Evolutionary conservation across 495 filamentous ascomycete genomes (phyloP).

Genomic region (Aspergillus bridgeri): DNA sequence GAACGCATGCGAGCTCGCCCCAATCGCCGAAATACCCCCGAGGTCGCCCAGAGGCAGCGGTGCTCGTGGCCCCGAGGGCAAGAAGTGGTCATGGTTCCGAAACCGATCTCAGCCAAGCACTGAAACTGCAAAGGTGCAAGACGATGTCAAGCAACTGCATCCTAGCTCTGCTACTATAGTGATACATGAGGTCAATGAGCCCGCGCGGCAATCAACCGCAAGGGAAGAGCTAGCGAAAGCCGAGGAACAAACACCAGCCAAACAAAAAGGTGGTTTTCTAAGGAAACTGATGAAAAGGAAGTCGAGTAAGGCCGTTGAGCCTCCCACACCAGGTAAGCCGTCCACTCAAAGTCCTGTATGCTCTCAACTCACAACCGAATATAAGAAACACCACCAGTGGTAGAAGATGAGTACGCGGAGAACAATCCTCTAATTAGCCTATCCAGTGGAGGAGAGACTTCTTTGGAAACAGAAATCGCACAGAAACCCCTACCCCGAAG

Average conservation of each 20-base stretch:
- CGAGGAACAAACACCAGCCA: conserved; percentile 2
- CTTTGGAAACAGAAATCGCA: conserved; percentile 14
- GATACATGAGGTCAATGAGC: conserved; percentile 18
- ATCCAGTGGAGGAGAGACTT: conserved; percentile 16
- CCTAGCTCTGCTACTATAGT: conserved; percentile 28
- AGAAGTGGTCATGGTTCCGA: conserved; percentile 67
- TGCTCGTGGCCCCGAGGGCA: conserved; percentile 30
- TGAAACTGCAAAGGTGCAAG: conserved; percentile 17
- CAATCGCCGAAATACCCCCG: conserved; percentile 29
- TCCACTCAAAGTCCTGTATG: neutral
- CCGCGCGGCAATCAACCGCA: neutral
- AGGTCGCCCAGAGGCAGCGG: conserved; percentile 26
- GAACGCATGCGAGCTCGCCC: conserved; percentile 23
- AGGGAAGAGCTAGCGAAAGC: conserved; percentile 13
- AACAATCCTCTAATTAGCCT: conserved; percentile 5
- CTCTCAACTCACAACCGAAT: neutral
- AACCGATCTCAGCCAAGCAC: conserved; percentile 47
- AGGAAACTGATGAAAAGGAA: conserved; percentile 36
- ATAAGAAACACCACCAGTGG: neutral
- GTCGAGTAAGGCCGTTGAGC: conserved; percentile 18
- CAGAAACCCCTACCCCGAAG: conserved; percentile 16
- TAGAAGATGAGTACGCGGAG: neutral
- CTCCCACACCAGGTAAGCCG: conserved; percentile 21
- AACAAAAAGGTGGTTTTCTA: conserved; percentile 18
- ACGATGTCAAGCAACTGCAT: conserved; percentile 20